Evolutionary conservation across 2,329 filamentous ascomycete genomes (phyloP).

Genomic region (Beauveria rudraprayagi): DNA sequence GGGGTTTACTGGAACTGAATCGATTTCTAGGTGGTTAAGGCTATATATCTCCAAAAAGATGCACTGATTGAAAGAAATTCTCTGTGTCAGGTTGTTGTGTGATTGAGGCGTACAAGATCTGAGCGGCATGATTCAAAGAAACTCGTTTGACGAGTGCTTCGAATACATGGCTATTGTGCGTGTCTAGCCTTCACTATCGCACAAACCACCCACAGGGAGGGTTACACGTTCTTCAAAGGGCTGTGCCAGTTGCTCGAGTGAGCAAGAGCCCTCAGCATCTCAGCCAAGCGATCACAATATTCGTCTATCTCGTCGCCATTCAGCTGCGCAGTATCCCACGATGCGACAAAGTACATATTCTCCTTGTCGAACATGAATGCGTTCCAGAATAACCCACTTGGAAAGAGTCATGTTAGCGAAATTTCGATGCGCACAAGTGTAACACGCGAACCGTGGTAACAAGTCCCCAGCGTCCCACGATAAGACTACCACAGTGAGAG

Average conservation of each 20-base stretch:
- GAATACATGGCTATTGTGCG: not conserved
- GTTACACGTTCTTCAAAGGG: constrained; percentile 21
- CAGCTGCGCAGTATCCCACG: constrained; percentile 34
- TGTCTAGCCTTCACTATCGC: not conserved
- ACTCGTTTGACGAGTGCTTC: not conserved
- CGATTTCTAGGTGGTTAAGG: not conserved
- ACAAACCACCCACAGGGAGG: not conserved
- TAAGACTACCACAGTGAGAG: not conserved
- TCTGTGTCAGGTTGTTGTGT: not conserved
- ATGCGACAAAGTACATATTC: constrained; percentile 28
- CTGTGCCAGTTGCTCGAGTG: constrained; percentile 22
- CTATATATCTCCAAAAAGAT: not conserved
- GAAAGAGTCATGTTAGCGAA: not conserved
- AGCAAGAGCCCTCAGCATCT: constrained; percentile 23
- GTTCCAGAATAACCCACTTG: constrained; percentile 31
- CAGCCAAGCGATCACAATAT: constrained; percentile 23
- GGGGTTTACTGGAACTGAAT: not conserved
- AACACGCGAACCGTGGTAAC: not conserved
- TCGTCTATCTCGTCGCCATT: constrained; percentile 24
- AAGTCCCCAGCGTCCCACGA: not conserved
- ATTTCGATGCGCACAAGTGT: not conserved
- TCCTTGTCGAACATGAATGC: constrained; percentile 27
- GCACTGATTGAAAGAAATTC: not conserved
- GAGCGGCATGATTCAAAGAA: not conserved
- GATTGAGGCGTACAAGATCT: not conserved